Conservation (phyloP, 1,284 basidiomycete genomes). For the Somion occarium region DNA sequence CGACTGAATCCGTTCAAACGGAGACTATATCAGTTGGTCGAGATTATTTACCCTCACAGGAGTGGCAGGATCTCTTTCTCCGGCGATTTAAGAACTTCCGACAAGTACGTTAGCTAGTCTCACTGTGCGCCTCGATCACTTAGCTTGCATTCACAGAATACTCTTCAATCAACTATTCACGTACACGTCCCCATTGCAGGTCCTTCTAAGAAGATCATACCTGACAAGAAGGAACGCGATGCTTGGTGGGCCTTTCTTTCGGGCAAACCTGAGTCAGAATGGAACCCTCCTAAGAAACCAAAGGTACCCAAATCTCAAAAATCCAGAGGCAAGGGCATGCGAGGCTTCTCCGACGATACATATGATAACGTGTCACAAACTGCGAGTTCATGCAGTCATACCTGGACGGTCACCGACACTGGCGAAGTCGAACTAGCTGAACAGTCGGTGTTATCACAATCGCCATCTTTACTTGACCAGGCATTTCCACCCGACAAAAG, state of each 20-base stretch:
- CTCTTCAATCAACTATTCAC: conserved; percentile 54
- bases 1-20: neutral
- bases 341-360: conserved; percentile 27
- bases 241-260: conserved; percentile 75
- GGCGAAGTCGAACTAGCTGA: conserved; percentile 34
- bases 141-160: conserved; percentile 43
- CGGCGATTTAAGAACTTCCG: conserved; percentile 60
- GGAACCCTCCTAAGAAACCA: conserved; percentile 51
- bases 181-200: conserved; percentile 29
- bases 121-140: conserved; percentile 2
- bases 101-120: conserved; percentile 37
- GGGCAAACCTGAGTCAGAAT: conserved; percentile 61
- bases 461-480: neutral
- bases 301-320: conserved; percentile 23
- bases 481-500: neutral
- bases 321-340: conserved; percentile 29
- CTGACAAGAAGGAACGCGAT: conserved; percentile 66
- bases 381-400: conserved; percentile 5
- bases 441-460: neutral
- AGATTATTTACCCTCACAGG: conserved; percentile 46
- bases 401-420: conserved; percentile 32
- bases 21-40: neutral
- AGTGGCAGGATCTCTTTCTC: conserved; percentile 58
- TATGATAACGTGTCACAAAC: conserved; percentile 16
- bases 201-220: conserved; percentile 38